Conservation (phyloP, 164 flowering plant genomes). For the Saururus chinensis region DNA sequence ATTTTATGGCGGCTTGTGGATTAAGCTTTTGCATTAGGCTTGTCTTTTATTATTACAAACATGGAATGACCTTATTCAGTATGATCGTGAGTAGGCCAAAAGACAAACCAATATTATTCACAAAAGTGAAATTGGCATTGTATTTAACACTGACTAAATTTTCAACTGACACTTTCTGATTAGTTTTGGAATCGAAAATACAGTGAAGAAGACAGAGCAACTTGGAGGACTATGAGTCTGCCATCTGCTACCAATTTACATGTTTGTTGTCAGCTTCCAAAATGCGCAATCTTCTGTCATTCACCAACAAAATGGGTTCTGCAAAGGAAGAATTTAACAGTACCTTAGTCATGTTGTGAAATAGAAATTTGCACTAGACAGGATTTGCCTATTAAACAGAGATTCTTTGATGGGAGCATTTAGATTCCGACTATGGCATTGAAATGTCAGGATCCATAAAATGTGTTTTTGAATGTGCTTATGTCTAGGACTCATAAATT, state of each 20-base stretch:
- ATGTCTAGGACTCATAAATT: not conserved
- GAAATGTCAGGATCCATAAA: too few species aligned
- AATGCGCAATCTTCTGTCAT: not conserved
- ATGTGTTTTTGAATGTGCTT: not conserved
- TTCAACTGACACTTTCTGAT: conserved; percentile 3
- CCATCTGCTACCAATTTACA: conserved; percentile 3
- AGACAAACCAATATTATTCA: too few species aligned
- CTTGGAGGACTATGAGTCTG: conserved; percentile 5
- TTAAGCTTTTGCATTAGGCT: too few species aligned
- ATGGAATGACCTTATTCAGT: too few species aligned
- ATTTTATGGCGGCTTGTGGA: too few species aligned
- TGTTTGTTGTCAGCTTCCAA: not conserved
- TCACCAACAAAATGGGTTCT: conserved; percentile 23
- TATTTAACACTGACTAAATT: conserved; percentile 2
- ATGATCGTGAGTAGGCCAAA: too few species aligned
- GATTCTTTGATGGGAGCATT: not conserved
- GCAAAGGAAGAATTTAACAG: conserved; percentile 1
- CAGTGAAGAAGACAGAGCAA: conserved; percentile 5
- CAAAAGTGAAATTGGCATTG: too few species aligned
- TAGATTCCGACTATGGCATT: too few species aligned
- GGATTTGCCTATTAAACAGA: not conserved
- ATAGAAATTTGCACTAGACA: not conserved
- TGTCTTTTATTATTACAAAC: too few species aligned
- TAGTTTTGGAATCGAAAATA: conserved; percentile 3
- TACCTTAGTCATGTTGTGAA: not conserved